A percentile compares a stretch with the other conserved stretches of the same genome.
phyloP scores from a whole-genome alignment of 495 filamentous ascomycete species.

The Penicillium tannophilum region DNA sequence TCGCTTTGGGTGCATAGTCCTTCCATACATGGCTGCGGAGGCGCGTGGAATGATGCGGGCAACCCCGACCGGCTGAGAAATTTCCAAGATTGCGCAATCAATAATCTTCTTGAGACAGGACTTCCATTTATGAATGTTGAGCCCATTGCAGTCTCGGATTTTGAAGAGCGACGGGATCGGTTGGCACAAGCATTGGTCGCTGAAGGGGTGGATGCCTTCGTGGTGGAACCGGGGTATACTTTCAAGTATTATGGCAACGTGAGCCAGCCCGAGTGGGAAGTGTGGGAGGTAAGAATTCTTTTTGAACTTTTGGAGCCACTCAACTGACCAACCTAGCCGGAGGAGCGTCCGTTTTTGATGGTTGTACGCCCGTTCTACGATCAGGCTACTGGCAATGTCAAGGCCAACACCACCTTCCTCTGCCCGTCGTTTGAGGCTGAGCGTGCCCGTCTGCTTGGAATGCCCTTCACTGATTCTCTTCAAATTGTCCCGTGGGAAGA shows the following conservation, averaged over 20 bases:
- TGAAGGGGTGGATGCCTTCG: slow-evolving; percentile 49
- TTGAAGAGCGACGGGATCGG: slow-evolving; percentile 45
- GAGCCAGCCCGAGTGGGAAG: slow-evolving; percentile 58
- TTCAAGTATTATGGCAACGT: slow-evolving; percentile 60
- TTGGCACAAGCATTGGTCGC: slow-evolving; percentile 49
- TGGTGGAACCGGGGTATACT: slow-evolving; percentile 58
- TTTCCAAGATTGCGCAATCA: slow-evolving; percentile 49
- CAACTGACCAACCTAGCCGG: slow-evolving; percentile 34
- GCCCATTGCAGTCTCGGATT: slow-evolving; percentile 44
- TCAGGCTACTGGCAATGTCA: slow-evolving; percentile 35
- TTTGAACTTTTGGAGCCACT: neutral
- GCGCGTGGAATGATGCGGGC: neutral
- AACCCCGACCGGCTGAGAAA: slow-evolving; percentile 2
- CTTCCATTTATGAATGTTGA: slow-evolving; percentile 47
- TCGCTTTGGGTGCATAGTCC: neutral
- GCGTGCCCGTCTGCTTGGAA: slow-evolving; percentile 51
- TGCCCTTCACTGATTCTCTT: slow-evolving; percentile 47
- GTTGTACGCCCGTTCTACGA: slow-evolving; percentile 42
- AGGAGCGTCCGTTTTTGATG: slow-evolving; percentile 60
- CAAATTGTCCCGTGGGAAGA: slow-evolving; percentile 57
- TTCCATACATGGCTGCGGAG: neutral
- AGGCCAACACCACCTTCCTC: slow-evolving; percentile 52
- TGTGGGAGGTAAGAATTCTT: slow-evolving; percentile 45
- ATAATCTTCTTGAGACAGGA: slow-evolving; percentile 40
- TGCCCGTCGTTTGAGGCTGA: slow-evolving; percentile 57